These are phyloP conservation scores for Trebouxia sp. DNA, from an alignment of 139 green algal genomes.

Conservation along the genomic window DNA sequence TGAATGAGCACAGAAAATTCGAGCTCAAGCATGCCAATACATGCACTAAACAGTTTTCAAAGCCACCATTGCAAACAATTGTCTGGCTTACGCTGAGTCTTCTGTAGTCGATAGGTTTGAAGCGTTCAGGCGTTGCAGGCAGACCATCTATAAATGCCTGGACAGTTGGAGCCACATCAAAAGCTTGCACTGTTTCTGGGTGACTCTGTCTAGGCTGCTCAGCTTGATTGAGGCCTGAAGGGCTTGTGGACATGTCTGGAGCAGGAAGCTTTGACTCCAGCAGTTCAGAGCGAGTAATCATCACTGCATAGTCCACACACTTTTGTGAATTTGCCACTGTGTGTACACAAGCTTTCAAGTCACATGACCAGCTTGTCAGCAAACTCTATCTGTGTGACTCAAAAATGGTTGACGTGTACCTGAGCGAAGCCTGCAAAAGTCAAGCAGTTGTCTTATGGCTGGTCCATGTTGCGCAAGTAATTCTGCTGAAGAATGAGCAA, in stretches of 20 bases:
- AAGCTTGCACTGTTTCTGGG: constrained; percentile 10
- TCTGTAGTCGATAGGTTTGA: constrained; percentile 11
- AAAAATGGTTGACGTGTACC: constrained; percentile 8
- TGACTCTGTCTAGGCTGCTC: no score
- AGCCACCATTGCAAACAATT: constrained; percentile 1
- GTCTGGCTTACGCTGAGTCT: not conserved
- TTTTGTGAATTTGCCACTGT: not conserved
- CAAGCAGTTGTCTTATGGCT: constrained; percentile 19
- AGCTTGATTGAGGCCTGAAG: no score
- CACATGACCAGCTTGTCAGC: not conserved
- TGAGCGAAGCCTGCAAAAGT: constrained; percentile 18
- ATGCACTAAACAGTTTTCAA: constrained; percentile 2
- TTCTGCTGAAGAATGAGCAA: constrained; percentile 6
- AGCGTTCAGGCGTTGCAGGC: constrained; percentile 8
- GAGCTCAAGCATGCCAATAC: constrained; percentile 4
- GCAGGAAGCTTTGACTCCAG: constrained; percentile 6
- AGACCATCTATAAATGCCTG: constrained; percentile 14
- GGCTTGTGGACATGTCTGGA: constrained; percentile 18
- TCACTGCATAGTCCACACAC: not conserved
- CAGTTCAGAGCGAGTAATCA: constrained; percentile 16
- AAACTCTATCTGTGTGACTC: constrained; percentile 1
- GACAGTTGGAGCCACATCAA: not conserved
- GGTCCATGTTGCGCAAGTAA: constrained; percentile 14
- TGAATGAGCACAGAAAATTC: not conserved
- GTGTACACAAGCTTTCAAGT: constrained; percentile 10